A percentile compares a stretch with the other conserved stretches of the same genome.
These are phyloP conservation scores for Hericium coralloides DNA, from an alignment of 768 basidiomycete species.

Conservation along the genomic window DNA sequence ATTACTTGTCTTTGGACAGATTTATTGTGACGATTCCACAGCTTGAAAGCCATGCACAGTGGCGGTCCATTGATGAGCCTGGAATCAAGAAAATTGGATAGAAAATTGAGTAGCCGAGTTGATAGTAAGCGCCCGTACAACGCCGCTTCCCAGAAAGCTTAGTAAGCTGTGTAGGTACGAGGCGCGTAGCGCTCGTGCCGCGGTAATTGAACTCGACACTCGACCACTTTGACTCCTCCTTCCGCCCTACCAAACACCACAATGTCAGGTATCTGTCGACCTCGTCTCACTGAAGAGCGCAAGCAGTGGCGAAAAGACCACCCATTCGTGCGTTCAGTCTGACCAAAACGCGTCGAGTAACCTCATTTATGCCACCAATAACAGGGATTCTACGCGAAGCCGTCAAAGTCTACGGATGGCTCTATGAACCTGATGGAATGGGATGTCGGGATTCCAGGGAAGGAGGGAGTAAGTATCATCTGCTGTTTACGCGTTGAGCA, in stretches of 20 bases:
- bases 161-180: too few relatives aligned
- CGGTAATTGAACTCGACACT: background rate
- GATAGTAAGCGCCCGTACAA: too few relatives aligned
- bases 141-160: too few relatives aligned
- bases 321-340: conserved; percentile 70
- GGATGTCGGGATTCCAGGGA: conserved; percentile 99
- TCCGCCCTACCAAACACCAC: background rate
- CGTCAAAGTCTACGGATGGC: conserved; percentile 82
- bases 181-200: too few relatives aligned
- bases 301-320: conserved; percentile 99
- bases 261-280: conserved; percentile 91
- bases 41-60: too few relatives aligned
- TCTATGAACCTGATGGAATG: conserved; percentile 96
- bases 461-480: conserved; percentile 57
- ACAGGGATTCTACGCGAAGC: conserved; percentile 96
- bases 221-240: background rate
- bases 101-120: too few relatives aligned
- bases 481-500: background rate
- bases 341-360: background rate
- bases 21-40: too few relatives aligned
- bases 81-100: too few relatives aligned
- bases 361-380: background rate
- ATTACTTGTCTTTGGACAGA: too few relatives aligned
- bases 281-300: conserved; percentile 90
- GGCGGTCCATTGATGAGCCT: too few relatives aligned